Evolutionary conservation across 2,329 filamentous ascomycete genomes (phyloP), one percentile per base, ranked within the genome.

Genomic region (Diaporthe ampelina): DNA sequence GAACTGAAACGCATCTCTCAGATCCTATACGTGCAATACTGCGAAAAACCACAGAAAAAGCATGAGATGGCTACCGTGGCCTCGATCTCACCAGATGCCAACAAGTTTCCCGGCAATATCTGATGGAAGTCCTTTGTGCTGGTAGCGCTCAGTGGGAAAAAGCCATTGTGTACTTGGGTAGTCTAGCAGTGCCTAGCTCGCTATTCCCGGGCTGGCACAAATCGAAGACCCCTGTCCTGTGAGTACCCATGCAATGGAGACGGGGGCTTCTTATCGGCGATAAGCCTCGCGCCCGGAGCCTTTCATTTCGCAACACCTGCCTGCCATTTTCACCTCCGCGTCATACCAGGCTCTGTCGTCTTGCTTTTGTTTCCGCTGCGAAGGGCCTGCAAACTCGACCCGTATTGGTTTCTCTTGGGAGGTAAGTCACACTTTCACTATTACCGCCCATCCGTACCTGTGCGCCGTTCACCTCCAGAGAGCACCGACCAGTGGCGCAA

Each of bases 251-350:
- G 37, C 13, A 40, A 0, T 40, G 37, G 15, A 40, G 37, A 40
- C 15, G 7, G 45, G 21, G 29, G 35, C 11, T 29, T 37, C 57
- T 61, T 61, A 40, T 72, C 69, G 8, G 37, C 17, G 69, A 72
- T 72, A 72, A 72, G 57, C 40, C 63, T 72, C 48, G 48, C 69
- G 57, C n/a, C 57, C 32, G 69, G 56, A 37, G 58, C 56, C 69
- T 52, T 70, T 72, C 57, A 58, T 72, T 63, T 63, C 57, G 24
- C 57, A 56, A 63, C 45, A 65, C 57, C 54, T 37, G 48, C 17
- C 54, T 56, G 17, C 45, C 40, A 43, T 56, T 63, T 43, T 54
- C 35, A 35, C 57, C 24, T 72, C 11, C 48, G 19, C 57, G 11
- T 35, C 70, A 63, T 43, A 35, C 35, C 32, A 71, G 54, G 57